Evolutionary conservation across 805 yeast genomes (phyloP).

Genomic region (Teunomyces aglyptinius): DNA sequence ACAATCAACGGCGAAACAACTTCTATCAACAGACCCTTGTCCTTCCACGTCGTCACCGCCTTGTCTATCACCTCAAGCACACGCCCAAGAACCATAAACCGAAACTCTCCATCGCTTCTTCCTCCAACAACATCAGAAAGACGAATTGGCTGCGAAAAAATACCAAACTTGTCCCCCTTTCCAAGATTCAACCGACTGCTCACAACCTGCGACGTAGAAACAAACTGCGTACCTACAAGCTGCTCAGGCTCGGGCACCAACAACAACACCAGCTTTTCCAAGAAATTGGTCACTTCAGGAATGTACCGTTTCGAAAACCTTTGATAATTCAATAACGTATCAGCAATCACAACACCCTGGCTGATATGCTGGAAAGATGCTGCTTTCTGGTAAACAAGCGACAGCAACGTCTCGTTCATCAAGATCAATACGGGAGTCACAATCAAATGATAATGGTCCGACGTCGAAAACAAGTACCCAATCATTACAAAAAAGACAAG

Average conservation of each 20-base stretch:
- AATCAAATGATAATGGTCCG: constrained; percentile 91
- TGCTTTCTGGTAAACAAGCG: constrained; percentile 33
- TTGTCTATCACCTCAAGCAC: constrained; percentile 30
- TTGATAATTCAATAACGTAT: constrained; percentile 69
- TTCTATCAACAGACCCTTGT: constrained; percentile 60
- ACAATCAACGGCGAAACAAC: constrained; percentile 47
- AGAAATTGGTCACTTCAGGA: constrained; percentile 72
- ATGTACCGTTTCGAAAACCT: constrained; percentile 72
- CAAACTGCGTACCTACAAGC: constrained; percentile 10
- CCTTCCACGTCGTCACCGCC: constrained; percentile 52
- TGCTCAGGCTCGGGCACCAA: constrained; percentile 41
- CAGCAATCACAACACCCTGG: constrained; percentile 66
- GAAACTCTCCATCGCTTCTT: constrained; percentile 14
- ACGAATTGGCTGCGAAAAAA: constrained; percentile 3
- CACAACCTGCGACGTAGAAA: constrained; percentile 10
- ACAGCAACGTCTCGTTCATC: constrained; percentile 61
- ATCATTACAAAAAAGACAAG: constrained; percentile 65
- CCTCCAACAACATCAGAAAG: constrained; percentile 11
- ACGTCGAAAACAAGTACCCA: constrained; percentile 84
- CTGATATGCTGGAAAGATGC: constrained; percentile 42
- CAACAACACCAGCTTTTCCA: constrained; percentile 49
- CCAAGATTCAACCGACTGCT: constrained; percentile 16
- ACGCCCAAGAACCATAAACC: constrained; percentile 33
- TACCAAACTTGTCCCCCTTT: constrained; percentile 14
- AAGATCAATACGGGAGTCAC: constrained; percentile 79